phyloP scores from a whole-genome alignment of 495 filamentous ascomycete genomes.

The Bombardia bombarda region DNA sequence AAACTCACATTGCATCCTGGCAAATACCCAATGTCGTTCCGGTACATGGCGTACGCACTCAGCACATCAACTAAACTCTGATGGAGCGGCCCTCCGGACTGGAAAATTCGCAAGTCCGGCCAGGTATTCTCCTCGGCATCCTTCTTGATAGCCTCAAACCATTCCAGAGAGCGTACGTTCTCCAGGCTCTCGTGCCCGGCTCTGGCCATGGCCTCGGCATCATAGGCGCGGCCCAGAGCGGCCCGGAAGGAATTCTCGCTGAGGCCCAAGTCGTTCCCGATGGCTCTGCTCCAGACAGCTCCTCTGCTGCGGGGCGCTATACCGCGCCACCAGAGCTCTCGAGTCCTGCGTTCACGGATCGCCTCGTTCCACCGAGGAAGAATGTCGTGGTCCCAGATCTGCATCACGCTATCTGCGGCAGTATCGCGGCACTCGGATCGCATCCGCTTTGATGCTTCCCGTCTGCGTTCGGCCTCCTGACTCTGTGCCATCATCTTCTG shows the following conservation, averaged over 20 bases:
- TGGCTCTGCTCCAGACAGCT: constrained; percentile 75
- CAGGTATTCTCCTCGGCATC: constrained; percentile 65
- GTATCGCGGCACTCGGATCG: constrained; percentile 41
- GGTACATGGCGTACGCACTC: constrained; percentile 86
- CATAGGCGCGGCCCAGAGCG: constrained; percentile 66
- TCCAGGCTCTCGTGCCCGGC: constrained; percentile 32
- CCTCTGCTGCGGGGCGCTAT: constrained; percentile 72
- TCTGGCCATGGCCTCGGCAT: constrained; percentile 48
- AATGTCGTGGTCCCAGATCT: constrained; percentile 83
- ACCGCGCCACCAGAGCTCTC: constrained; percentile 92
- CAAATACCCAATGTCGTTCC: constrained; percentile 86
- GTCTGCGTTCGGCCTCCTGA: constrained; percentile 56
- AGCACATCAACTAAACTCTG: constrained; percentile 70
- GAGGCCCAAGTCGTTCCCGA: constrained; percentile 83
- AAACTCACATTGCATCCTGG: constrained; percentile 70
- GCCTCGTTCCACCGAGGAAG: constrained; percentile 76
- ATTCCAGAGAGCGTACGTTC: constrained; percentile 38
- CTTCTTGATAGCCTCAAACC: constrained; percentile 60
- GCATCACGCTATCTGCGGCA: constrained; percentile 61
- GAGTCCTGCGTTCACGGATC: constrained; percentile 64
- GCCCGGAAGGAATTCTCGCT: constrained; percentile 68
- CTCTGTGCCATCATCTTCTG: constrained; percentile 86
- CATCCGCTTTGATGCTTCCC: constrained; percentile 40
- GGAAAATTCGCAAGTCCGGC: constrained; percentile 78
- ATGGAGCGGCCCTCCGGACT: constrained; percentile 67